Evolutionary conservation across 2,329 filamentous ascomycete species (phyloP), one percentile per base, ranked within the genome.

Genomic region (Scorias spongiosa): DNA sequence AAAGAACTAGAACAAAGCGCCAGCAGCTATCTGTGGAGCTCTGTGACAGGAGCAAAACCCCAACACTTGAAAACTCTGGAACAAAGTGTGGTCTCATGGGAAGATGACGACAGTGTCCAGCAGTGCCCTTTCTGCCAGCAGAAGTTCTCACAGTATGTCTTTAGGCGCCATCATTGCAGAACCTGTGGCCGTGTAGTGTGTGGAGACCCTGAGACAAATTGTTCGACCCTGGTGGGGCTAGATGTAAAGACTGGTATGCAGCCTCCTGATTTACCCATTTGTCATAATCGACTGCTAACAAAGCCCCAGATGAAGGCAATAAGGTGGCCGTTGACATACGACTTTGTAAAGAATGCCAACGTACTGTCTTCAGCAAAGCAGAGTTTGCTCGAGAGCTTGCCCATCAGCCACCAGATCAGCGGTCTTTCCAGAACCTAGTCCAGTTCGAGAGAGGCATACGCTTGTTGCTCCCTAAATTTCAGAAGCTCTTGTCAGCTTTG

Each of bases 101-200:
- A 98, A 62, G 88, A 96, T 42, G 91, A 98, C 61, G 72, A 80
- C 0, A 76, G 71, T 29, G 87, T 98, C 5, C 49, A 71, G 2
- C 79, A 80, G 50, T 98, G 91, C 58, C 91, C 91, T 0, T 94
- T 94, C 57, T 98, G 91, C 56, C 84, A 93, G 57, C 91, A 98
- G 56, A 86, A 94, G 45, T 98, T 98, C 62, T 82, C 86, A 1
- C 82, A 80, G 11, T 96, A 94, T 74, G 84, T 86, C 1, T 93
- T 96, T 57, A 77, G 91, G 54, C 72, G 91, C 52, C 91, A 96
- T 61, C 91, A 98, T 63, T 98, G 91, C 63, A 77, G 91, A 44
- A 81, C 93, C 63, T 98, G 91, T 56, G 91, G 91, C 2, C 77
- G 82, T 38, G 87, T 98, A 0, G 86, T 98, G 0, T 98, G 91